These are phyloP conservation scores for Beauveria medogensis DNA, from an alignment of 2,329 filamentous ascomycete genomes.

Conservation along the genomic window DNA sequence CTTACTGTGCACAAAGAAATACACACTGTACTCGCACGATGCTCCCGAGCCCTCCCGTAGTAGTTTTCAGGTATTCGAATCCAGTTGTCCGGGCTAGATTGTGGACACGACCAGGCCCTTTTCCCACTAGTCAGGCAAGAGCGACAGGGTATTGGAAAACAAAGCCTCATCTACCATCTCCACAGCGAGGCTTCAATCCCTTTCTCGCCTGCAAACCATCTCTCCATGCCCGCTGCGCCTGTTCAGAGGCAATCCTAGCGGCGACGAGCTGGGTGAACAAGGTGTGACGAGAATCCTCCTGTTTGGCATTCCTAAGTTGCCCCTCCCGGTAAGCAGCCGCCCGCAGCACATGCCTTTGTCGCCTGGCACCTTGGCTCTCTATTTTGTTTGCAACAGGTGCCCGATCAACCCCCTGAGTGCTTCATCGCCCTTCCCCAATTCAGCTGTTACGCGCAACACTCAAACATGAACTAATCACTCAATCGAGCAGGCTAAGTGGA, in stretches of 20 bases:
- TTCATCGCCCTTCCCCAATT: neutral
- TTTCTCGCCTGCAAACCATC: conserved; percentile 17
- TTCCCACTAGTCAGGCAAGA: conserved; percentile 21
- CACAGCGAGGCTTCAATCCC: conserved; percentile 19
- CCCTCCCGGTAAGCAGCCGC: conserved; percentile 6
- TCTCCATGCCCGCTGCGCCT: conserved; percentile 28
- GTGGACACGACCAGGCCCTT: conserved; percentile 19
- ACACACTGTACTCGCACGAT: neutral
- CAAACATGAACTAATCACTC: neutral
- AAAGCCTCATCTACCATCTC: conserved; percentile 34
- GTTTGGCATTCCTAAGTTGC: conserved; percentile 12
- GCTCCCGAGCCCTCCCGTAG: neutral
- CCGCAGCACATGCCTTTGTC: conserved; percentile 3
- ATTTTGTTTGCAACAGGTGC: conserved; percentile 11
- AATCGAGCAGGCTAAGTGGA: neutral
- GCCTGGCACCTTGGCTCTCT: neutral
- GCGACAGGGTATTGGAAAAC: conserved; percentile 31
- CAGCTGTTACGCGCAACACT: neutral
- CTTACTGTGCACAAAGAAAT: neutral
- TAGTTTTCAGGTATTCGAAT: conserved; percentile 12
- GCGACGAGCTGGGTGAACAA: conserved; percentile 29
- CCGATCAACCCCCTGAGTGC: conserved; percentile 7
- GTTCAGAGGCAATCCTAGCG: conserved; percentile 32
- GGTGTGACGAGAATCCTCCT: conserved; percentile 18
- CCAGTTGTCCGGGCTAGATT: conserved; percentile 12